These are phyloP conservation scores for Scedosporium minutisporum DNA, from an alignment of 2,329 filamentous ascomycete genomes.

Conservation along the genomic window DNA sequence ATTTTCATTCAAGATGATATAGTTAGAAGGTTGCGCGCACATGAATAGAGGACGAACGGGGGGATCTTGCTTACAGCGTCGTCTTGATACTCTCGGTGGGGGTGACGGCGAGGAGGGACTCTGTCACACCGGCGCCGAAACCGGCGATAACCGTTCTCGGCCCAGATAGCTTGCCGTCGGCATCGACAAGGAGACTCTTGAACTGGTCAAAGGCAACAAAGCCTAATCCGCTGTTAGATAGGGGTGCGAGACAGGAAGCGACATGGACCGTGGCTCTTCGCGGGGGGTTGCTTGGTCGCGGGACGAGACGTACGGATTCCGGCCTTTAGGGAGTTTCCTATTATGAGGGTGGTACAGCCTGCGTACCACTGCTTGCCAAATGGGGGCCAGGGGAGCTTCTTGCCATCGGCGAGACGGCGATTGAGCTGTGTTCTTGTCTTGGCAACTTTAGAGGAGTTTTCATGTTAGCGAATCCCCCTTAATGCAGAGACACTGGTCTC, in stretches of 20 bases:
- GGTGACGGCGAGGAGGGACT: constrained; percentile 86
- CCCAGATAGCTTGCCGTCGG: constrained; percentile 78
- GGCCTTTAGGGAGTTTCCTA: constrained; percentile 93
- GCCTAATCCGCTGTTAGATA: constrained; percentile 31
- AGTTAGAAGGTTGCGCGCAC: not conserved
- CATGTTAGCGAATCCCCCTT: constrained; percentile 6
- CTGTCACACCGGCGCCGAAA: constrained; percentile 89
- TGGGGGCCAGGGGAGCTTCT: constrained; percentile 90
- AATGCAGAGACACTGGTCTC: not conserved
- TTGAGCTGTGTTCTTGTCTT: constrained; percentile 95
- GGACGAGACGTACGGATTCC: constrained; percentile 63
- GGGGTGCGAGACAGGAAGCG: not conserved
- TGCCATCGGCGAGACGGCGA: constrained; percentile 63
- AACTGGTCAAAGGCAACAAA: constrained; percentile 97
- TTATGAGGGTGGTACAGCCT: constrained; percentile 91
- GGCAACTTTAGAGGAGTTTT: constrained; percentile 50
- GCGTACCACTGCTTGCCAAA: constrained; percentile 96
- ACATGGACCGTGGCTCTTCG: not conserved
- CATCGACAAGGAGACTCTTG: constrained; percentile 72
- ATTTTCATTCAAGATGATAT: not conserved
- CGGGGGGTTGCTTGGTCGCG: not conserved
- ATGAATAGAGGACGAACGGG: not conserved
- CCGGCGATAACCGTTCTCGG: constrained; percentile 86
- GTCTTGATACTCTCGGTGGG: constrained; percentile 99
- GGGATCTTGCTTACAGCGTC: constrained; percentile 49